Evolutionary conservation across 208 protist genomes (phyloP).

Genomic region (Blastocrithidia nonstop): DNA sequence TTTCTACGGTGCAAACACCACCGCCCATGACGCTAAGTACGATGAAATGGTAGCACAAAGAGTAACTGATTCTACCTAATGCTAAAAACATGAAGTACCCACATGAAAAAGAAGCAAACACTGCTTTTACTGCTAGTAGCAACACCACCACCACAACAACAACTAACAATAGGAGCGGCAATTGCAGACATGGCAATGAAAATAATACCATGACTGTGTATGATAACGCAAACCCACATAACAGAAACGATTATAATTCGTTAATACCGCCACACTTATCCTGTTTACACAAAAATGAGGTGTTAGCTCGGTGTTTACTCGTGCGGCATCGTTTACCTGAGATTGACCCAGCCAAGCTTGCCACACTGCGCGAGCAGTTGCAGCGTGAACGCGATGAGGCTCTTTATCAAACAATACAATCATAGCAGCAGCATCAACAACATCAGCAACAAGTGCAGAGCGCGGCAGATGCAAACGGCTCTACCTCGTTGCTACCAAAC

Average conservation of each 20-base stretch:
- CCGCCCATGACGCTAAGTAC: no score
- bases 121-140: background rate
- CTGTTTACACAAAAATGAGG: conserved; percentile 15
- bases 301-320: conserved; percentile 27
- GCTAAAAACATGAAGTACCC: no score
- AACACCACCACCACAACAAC: background rate
- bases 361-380: conserved; percentile 35
- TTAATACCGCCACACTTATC: conserved; percentile 41
- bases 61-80: no score
- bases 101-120: no score
- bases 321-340: conserved; percentile 21
- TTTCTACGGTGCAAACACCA: no score
- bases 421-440: conserved; percentile 11
- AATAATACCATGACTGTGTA: background rate
- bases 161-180: background rate
- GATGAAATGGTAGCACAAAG: no score
- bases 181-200: background rate
- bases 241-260: no score
- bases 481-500: background rate
- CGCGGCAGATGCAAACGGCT: background rate
- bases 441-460: conserved; percentile 1
- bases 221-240: background rate
- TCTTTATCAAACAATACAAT: conserved; percentile 46
- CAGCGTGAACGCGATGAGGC: conserved; percentile 25
- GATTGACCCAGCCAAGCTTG: conserved; percentile 30